Evolutionary conservation across 1,284 basidiomycete genomes (phyloP).

Genomic region (Cryptococcus deneoformans): DNA sequence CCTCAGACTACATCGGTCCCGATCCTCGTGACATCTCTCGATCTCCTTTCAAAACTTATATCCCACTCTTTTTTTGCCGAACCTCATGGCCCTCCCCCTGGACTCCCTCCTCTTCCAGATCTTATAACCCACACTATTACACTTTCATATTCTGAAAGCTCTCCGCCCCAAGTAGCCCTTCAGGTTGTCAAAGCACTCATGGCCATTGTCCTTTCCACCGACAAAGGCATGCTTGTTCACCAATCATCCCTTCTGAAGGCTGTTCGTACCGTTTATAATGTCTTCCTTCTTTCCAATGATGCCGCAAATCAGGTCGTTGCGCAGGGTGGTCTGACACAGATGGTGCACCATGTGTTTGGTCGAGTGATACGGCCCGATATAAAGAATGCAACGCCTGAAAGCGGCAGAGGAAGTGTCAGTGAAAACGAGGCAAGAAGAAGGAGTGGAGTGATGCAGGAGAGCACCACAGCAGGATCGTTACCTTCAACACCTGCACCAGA

Average conservation of each 20-base stretch:
- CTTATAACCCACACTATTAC: conserved; percentile 91
- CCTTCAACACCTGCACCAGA: conserved; percentile 11
- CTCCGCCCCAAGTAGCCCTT: conserved; percentile 82
- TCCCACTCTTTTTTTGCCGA: conserved; percentile 87
- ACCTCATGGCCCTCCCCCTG: conserved; percentile 49
- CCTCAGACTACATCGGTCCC: conserved; percentile 83
- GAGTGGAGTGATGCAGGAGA: conserved; percentile 3
- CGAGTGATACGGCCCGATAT: conserved; percentile 52
- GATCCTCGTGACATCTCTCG: conserved; percentile 88
- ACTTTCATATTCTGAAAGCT: conserved; percentile 80
- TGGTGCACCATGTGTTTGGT: conserved; percentile 93
- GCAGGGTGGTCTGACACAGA: conserved; percentile 92
- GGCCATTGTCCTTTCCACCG: conserved; percentile 78
- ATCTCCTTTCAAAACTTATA: conserved; percentile 93
- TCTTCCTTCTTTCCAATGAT: conserved; percentile 85
- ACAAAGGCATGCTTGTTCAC: conserved; percentile 70
- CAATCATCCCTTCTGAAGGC: conserved; percentile 92
- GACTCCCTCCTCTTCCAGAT: conserved; percentile 65
- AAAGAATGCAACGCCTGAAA: conserved; percentile 34
- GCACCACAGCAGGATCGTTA: conserved; percentile 1
- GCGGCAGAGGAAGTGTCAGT: conserved; percentile 16
- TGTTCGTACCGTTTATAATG: conserved; percentile 93
- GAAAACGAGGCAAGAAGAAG: conserved; percentile 28
- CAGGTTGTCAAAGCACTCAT: conserved; percentile 95
- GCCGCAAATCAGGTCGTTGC: conserved; percentile 93